Base-by-base conservation (phyloP, 768 basidiomycete species). In the Clitopilus passeckerianus region DNA sequence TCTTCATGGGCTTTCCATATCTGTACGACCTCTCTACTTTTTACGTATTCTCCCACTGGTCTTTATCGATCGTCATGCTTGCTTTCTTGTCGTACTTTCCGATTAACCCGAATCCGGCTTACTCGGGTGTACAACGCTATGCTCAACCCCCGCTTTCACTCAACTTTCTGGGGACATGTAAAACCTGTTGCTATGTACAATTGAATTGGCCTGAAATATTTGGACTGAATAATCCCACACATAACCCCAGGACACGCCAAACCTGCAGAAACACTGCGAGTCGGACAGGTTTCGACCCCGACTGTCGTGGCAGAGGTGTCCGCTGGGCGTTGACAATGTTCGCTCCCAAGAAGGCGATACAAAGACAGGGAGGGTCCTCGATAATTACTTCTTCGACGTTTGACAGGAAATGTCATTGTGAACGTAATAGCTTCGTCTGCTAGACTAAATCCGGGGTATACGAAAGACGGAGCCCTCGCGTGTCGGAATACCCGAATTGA, bases 41-140 rank as follows among this genome's bases (percentile, higher is more conserved):
- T 9, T 5, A 41, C n/a, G 37, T 41, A 15, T 41, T 41, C 37
- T 15, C 37, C n/a, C 37, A 15, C 37, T 41, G 5, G n/a, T n/a
- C 37, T 12, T 30, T 16, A 37, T 24, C n/a, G 60, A 55, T 53
- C 14, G 16, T 33, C 22, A 23, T 9, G 22, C 12, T n/a, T 53
- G 55, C 22, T n/a, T 61, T 52, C n/a, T 35, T 33, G 12, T 56
- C 37, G n/a, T 58, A 15, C 35, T 8, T n/a, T 56, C 57, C 18
- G n/a, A 20, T 59, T 30, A 59, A 34, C 34, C 30, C 46, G 46
- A n/a, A 3, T 18, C 46, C 46, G 46, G 46, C 46, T 50, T 23
- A n/a, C 46, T 50, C 41, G 41, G 56, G 22, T 41, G n/a, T 33
- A 30, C 22, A 18, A 20, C 22, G 30, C 53, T 34, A 35, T 37